A percentile compares a stretch with the other conserved stretches of the same genome.
These are phyloP conservation scores for Fraxinus velutina DNA, from an alignment of 305 asterid species.

Conservation along the genomic window DNA sequence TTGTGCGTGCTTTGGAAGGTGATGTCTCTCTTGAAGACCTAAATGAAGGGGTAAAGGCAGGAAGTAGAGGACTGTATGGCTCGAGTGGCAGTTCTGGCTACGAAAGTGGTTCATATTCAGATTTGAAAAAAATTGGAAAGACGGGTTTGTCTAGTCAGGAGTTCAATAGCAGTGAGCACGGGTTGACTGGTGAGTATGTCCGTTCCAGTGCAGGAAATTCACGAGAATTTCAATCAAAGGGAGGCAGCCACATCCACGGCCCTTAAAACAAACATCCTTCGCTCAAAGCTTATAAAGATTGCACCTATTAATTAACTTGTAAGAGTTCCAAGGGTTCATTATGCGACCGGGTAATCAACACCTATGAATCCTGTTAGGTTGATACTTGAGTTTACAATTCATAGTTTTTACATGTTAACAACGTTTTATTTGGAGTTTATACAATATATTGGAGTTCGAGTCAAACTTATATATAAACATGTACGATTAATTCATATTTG, in stretches of 20 bases:
- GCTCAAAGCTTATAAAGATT: not conserved
- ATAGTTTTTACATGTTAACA: constrained; percentile 21
- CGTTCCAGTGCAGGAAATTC: constrained; percentile 32
- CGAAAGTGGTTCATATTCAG: constrained; percentile 29
- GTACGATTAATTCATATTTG: constrained; percentile 7
- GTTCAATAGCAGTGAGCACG: constrained; percentile 50
- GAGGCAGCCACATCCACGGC: not conserved
- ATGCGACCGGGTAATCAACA: not conserved
- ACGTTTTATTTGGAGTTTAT: not conserved
- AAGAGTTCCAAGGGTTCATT: not conserved
- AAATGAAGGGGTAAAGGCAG: constrained; percentile 37
- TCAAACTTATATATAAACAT: not conserved
- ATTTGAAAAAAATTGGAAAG: constrained; percentile 39
- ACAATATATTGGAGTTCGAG: constrained; percentile 1
- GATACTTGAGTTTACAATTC: constrained; percentile 24
- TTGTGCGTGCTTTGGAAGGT: constrained; percentile 56
- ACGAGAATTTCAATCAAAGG: constrained; percentile 21
- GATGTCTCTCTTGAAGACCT: constrained; percentile 47
- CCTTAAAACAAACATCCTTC: not conserved
- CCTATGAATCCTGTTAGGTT: not conserved
- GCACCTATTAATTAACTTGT: not conserved
- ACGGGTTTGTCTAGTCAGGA: constrained; percentile 60
- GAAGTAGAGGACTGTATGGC: constrained; percentile 26
- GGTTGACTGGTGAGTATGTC: constrained; percentile 38
- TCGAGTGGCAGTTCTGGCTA: constrained; percentile 48